Evolutionary conservation across 1,284 basidiomycete genomes (phyloP).

Genomic region (Ganoderma sinense): DNA sequence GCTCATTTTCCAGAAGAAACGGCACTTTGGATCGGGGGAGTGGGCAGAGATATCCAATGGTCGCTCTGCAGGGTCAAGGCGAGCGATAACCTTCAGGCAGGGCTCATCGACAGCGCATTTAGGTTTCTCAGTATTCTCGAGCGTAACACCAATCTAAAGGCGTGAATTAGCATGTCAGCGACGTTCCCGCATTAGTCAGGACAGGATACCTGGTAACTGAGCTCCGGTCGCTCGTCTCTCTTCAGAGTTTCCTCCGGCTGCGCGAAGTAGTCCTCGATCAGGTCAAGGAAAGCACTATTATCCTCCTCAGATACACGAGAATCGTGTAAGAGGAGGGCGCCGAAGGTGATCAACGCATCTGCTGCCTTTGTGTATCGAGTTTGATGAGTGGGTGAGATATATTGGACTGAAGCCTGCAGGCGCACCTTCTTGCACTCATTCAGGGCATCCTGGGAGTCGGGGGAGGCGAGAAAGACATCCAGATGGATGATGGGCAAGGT

Average conservation of each 20-base stretch:
- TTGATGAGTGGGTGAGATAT: not conserved
- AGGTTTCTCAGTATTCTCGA: slow-evolving; percentile 93
- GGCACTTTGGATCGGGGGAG: slow-evolving; percentile 89
- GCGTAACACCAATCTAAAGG: slow-evolving; percentile 75
- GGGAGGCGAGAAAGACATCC: slow-evolving; percentile 73
- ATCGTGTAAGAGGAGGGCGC: slow-evolving; percentile 85
- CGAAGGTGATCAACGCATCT: slow-evolving; percentile 80
- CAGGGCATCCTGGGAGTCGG: slow-evolving; percentile 53
- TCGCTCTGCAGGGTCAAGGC: slow-evolving; percentile 77
- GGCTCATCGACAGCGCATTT: slow-evolving; percentile 84
- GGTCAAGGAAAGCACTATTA: slow-evolving; percentile 81
- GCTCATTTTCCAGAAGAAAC: slow-evolving; percentile 93
- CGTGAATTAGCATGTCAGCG: not conserved
- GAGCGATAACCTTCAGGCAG: slow-evolving; percentile 75
- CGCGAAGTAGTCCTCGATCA: slow-evolving; percentile 89
- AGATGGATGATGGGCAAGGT: slow-evolving; percentile 79
- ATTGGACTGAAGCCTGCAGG: not conserved
- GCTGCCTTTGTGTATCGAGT: slow-evolving; percentile 60
- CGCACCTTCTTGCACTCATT: slow-evolving; percentile 74
- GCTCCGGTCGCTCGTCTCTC: slow-evolving; percentile 83
- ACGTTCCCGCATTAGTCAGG: not conserved
- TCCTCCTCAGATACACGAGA: slow-evolving; percentile 84
- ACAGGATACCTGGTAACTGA: slow-evolving; percentile 64
- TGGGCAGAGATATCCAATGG: slow-evolving; percentile 84
- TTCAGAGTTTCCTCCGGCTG: slow-evolving; percentile 69